Base-by-base conservation (phyloP, 257 asterid species). In the Gentiana macrophylla region DNA sequence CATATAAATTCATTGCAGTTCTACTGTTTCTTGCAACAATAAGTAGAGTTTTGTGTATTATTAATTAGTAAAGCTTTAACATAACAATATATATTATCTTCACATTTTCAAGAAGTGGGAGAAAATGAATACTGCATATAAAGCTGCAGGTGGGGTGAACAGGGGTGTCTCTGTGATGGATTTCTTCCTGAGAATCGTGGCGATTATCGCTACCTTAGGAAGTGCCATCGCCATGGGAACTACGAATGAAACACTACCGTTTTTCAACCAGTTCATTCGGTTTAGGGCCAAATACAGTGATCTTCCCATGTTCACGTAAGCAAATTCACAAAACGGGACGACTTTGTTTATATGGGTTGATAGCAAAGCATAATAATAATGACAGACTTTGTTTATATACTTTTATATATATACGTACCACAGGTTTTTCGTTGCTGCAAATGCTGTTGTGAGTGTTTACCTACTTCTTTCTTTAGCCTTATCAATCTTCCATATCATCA, bases 371-470 rank as follows among this genome's bases (percentile, higher is more conserved):
- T 46, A 6, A 46, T 12, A 1, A 4, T 48, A 32, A 32, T 24
- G 38, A 35, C 32, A 11, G 3, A 8, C 2, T 37, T 9, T 10
- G 33, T 2, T 37, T 9, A 37, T 35, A 6, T 11, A 3, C 24
- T 1, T 24, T 24, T 24, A 24, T 24, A 24, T 24, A 24, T 24
- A 24, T 24, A 24, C 24, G 24, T 24, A 62, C 51, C 46, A 71
- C 79, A 89, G 97, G 69, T 84, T 86, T 58, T 90, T 90, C 32
- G 94, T 90, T 12, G 91, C 64, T 55, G 86, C 94, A 41, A 90
- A 86, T 70, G 62, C 84, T 4, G 37, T 86, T 0, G 97, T 76
- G 34, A 58, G 86, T 60, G 93, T 65, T 6, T 89, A 89, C 66
- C 60, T 89, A 32, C 59, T 79, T 56, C 86, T 89, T 7, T 86